A percentile compares a stretch with the other conserved stretches of the same genome.
These are phyloP conservation scores for Capsella rubella DNA, from an alignment of 441 rosid species.

Conservation along the genomic window DNA sequence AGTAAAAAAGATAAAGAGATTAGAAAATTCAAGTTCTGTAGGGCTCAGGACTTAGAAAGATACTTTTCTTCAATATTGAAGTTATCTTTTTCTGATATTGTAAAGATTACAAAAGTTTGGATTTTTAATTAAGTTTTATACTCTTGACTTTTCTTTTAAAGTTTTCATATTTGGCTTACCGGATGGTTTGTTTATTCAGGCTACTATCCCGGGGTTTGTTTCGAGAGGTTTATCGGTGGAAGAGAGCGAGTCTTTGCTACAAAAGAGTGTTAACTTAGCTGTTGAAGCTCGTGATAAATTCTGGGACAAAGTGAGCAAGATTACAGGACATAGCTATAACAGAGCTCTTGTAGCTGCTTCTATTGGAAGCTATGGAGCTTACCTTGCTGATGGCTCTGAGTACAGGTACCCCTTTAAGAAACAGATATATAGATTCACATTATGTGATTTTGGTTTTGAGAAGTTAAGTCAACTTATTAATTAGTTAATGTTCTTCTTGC, in stretches of 20 bases:
- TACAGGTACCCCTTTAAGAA: slow-evolving; percentile 58
- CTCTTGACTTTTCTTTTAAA: not conserved
- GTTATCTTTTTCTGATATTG: not conserved
- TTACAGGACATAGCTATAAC: slow-evolving; percentile 58
- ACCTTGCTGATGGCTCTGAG: slow-evolving; percentile 94
- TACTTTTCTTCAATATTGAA: not conserved
- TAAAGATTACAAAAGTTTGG: slow-evolving; percentile 1
- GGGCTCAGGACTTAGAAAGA: slow-evolving; percentile 2
- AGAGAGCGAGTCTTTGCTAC: slow-evolving; percentile 67
- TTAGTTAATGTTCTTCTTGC: slow-evolving; percentile 20
- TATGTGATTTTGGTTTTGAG: not conserved
- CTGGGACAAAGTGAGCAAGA: slow-evolving; percentile 61
- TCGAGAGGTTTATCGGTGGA: slow-evolving; percentile 76
- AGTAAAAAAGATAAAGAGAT: not conserved
- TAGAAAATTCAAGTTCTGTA: not conserved
- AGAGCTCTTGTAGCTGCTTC: slow-evolving; percentile 87
- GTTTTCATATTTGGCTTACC: not conserved
- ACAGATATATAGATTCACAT: not conserved
- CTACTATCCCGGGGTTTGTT: slow-evolving; percentile 83
- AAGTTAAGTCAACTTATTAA: not conserved
- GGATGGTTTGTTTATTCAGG: slow-evolving; percentile 50
- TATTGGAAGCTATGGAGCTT: slow-evolving; percentile 94
- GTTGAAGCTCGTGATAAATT: slow-evolving; percentile 82
- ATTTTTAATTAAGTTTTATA: not conserved
- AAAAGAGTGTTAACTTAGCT: slow-evolving; percentile 77